A percentile compares a stretch with the other conserved stretches of the same genome.
Conservation (phyloP, 345 rosid species). For the Linum trigynum region DNA sequence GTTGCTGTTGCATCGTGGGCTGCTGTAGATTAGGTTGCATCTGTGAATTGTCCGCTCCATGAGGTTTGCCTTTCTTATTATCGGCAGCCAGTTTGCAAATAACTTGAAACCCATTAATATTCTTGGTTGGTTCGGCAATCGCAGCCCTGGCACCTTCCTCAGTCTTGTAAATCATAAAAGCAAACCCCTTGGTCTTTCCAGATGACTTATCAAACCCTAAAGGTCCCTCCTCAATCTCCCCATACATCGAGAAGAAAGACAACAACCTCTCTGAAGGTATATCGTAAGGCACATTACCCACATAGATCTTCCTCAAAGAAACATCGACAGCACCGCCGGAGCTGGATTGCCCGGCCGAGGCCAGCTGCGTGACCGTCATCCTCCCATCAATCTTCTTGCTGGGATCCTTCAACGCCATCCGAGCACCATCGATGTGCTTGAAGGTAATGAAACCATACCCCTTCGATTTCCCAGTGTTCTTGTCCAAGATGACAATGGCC, state of each 20-base stretch:
- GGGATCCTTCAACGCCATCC: constrained; percentile 45
- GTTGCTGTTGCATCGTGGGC: constrained; percentile 7
- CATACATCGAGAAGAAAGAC: constrained; percentile 21
- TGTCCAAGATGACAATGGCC: constrained; percentile 65
- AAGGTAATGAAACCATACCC: constrained; percentile 71
- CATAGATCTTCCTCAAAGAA: constrained; percentile 31
- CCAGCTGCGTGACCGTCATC: constrained; percentile 26
- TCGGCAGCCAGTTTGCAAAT: constrained; percentile 26
- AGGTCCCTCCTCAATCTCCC: constrained; percentile 44
- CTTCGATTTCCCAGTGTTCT: constrained; percentile 59
- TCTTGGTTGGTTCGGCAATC: constrained; percentile 29
- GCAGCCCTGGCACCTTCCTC: constrained; percentile 35
- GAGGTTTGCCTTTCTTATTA: constrained; percentile 21
- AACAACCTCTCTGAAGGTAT: constrained; percentile 28
- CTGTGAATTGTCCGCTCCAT: constrained; percentile 7
- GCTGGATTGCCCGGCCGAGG: constrained; percentile 18
- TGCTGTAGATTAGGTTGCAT: constrained; percentile 3
- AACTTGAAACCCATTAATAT: constrained; percentile 32
- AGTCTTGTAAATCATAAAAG: constrained; percentile 34
- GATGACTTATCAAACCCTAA: constrained; percentile 37
- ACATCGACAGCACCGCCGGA: constrained; percentile 12
- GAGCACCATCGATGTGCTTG: constrained; percentile 60
- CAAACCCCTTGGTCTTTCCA: constrained; percentile 35
- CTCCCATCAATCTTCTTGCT: constrained; percentile 61
- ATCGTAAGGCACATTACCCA: constrained; percentile 30